These are phyloP conservation scores for Drechslerella coelobrocha DNA, from an alignment of 2,329 filamentous ascomycete genomes.

Conservation along the genomic window DNA sequence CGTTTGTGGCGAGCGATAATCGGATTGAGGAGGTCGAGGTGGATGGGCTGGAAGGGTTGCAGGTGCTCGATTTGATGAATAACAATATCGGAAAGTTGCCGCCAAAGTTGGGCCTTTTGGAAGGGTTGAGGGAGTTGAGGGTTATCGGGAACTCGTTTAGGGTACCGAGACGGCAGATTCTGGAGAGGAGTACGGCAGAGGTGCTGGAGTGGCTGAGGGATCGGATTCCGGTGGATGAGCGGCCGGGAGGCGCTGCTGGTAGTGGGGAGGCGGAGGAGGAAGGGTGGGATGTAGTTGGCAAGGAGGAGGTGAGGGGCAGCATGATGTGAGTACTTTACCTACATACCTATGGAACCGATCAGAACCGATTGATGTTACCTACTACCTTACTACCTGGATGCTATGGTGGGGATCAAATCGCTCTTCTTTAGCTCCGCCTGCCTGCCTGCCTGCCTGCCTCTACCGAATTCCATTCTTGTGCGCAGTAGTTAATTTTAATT, in stretches of 20 bases:
- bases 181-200: slow-evolving; percentile 86
- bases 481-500: no score
- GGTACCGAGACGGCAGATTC: slow-evolving; percentile 80
- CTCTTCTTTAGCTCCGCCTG: no score
- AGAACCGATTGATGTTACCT: no score
- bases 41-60: slow-evolving; percentile 75
- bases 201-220: slow-evolving; percentile 64
- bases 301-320: slow-evolving; percentile 23
- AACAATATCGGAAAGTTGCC: slow-evolving; percentile 86
- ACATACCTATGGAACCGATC: background rate
- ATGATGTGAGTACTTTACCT: slow-evolving; percentile 7
- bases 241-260: slow-evolving; percentile 2
- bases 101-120: slow-evolving; percentile 78
- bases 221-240: slow-evolving; percentile 49
- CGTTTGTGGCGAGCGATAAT: slow-evolving; percentile 80
- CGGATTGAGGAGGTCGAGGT: slow-evolving; percentile 75
- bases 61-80: slow-evolving; percentile 78
- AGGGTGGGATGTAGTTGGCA: slow-evolving; percentile 43
- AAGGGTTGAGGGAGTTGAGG: slow-evolving; percentile 74
- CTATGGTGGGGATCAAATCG: no score
- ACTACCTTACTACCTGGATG: no score
- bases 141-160: slow-evolving; percentile 86
- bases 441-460: no score
- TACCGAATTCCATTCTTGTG: no score
- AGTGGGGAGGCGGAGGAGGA: slow-evolving; percentile 16